These are phyloP conservation scores for Paramyrothecium roridum DNA, from an alignment of 2,329 filamentous ascomycete genomes.

Conservation along the genomic window DNA sequence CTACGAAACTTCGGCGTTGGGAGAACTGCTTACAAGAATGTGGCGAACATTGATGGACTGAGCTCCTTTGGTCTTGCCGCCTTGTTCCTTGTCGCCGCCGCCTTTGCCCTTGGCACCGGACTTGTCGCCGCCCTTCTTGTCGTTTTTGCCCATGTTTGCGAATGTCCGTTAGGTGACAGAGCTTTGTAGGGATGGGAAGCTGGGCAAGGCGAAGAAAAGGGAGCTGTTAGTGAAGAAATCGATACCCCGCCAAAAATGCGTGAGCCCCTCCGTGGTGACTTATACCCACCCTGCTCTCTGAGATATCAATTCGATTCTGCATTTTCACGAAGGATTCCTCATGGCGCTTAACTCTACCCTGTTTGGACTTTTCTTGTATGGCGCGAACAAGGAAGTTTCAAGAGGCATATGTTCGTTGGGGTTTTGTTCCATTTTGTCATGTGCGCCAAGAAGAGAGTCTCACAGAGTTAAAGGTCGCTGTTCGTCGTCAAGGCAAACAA, in stretches of 20 bases:
- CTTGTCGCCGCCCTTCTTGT: slow-evolving; percentile 39
- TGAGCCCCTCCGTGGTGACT: neutral
- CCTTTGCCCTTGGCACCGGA: slow-evolving; percentile 21
- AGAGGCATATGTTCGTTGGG: neutral
- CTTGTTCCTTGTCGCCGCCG: slow-evolving; percentile 25
- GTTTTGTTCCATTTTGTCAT: neutral
- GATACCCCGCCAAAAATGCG: neutral
- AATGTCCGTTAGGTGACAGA: slow-evolving; percentile 1
- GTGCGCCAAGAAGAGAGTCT: too few relatives aligned
- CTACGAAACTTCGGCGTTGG: neutral
- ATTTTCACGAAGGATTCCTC: neutral
- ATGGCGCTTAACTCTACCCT: too few relatives aligned
- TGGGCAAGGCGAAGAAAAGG: neutral
- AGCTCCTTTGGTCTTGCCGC: slow-evolving; percentile 49
- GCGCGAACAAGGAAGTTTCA: too few relatives aligned
- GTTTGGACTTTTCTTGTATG: neutral
- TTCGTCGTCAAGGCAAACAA: slow-evolving; percentile 7
- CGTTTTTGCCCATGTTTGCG: slow-evolving; percentile 33
- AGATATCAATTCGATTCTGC: slow-evolving; percentile 2
- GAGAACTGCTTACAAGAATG: slow-evolving; percentile 50
- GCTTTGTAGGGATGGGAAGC: slow-evolving; percentile 2
- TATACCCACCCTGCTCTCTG: neutral
- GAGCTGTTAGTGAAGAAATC: slow-evolving; percentile 1
- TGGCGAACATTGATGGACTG: slow-evolving; percentile 72
- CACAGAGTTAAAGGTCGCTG: too few relatives aligned